Percentiles rank a stretch among this genome's conserved stretches.
These are phyloP conservation scores for Gnomoniopsis smithogilvyi DNA, from an alignment of 2,329 filamentous ascomycete genomes.

Conservation along the genomic window DNA sequence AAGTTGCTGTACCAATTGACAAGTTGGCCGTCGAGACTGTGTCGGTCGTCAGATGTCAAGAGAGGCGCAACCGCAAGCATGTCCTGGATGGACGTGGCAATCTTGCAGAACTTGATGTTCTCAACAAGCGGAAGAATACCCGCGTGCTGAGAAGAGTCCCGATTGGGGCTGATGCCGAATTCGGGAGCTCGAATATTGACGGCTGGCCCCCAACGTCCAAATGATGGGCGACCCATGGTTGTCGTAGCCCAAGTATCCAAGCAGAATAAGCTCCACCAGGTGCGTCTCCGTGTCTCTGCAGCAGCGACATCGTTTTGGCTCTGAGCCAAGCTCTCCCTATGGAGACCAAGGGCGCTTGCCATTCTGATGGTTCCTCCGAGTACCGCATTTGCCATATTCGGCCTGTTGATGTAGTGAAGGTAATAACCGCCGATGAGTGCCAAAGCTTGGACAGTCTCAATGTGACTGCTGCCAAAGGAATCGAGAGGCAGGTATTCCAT, in stretches of 20 bases:
- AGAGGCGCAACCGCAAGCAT: conserved; percentile 67
- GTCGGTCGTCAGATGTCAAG: conserved; percentile 63
- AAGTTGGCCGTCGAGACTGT: conserved; percentile 64
- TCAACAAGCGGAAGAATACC: conserved; percentile 70
- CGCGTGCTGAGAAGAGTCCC: conserved; percentile 55
- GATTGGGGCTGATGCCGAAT: conserved; percentile 42
- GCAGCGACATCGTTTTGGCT: conserved; percentile 45
- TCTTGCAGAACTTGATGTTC: conserved; percentile 76
- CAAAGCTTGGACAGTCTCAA: conserved; percentile 72
- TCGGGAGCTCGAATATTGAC: conserved; percentile 64
- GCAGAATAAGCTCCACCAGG: conserved; percentile 74
- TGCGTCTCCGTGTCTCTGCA: conserved; percentile 60
- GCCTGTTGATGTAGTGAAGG: conserved; percentile 73
- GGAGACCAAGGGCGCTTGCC: conserved; percentile 70
- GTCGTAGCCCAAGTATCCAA: conserved; percentile 72
- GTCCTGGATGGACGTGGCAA: conserved; percentile 75
- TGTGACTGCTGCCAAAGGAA: conserved; percentile 64
- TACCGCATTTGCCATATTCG: conserved; percentile 72
- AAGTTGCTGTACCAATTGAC: conserved; percentile 70
- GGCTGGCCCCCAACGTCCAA: conserved; percentile 65
- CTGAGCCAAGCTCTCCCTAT: conserved; percentile 55
- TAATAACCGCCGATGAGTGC: conserved; percentile 73
- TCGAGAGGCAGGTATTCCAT: conserved; percentile 66
- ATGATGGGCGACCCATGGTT: conserved; percentile 67
- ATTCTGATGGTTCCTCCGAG: conserved; percentile 70